A percentile compares a stretch with the other conserved stretches of the same genome.
Conservation (phyloP, 139 green algal species). For the Tetradesmus lagerheimii region DNA sequence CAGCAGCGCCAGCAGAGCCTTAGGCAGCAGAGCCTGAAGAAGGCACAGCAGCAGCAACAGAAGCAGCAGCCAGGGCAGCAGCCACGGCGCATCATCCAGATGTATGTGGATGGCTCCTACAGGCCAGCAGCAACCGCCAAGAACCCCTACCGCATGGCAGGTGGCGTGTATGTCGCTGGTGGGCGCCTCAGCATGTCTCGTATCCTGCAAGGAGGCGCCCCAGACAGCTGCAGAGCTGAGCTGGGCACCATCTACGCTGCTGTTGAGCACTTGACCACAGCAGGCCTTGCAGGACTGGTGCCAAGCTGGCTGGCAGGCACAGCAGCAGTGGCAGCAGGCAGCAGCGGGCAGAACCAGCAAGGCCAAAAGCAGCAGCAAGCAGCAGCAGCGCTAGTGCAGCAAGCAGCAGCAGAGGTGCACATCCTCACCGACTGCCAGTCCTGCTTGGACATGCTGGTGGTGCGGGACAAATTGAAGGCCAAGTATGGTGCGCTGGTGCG, state of each 20-base stretch:
- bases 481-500: constrained; percentile 3
- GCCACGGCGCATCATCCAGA: background rate
- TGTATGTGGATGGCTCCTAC: constrained; percentile 27
- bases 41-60: background rate
- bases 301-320: background rate
- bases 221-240: constrained; percentile 34
- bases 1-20: background rate
- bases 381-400: constrained; percentile 1
- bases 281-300: constrained; percentile 14
- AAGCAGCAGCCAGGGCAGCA: background rate
- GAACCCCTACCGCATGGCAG: background rate
- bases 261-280: constrained; percentile 5
- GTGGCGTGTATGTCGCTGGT: background rate
- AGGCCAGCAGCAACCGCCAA: background rate
- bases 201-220: background rate
- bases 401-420: constrained; percentile 17
- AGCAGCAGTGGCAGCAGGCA: background rate
- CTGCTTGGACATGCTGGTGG: constrained; percentile 19
- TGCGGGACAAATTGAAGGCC: background rate
- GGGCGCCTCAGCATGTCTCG: constrained; percentile 1
- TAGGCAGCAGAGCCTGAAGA: background rate
- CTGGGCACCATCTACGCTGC: constrained; percentile 23
- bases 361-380: background rate
- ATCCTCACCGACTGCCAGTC: constrained; percentile 32
- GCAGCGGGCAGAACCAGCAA: background rate